These are phyloP conservation scores for Sicyos edulis DNA, from an alignment of 306 rosid species.

Conservation along the genomic window DNA sequence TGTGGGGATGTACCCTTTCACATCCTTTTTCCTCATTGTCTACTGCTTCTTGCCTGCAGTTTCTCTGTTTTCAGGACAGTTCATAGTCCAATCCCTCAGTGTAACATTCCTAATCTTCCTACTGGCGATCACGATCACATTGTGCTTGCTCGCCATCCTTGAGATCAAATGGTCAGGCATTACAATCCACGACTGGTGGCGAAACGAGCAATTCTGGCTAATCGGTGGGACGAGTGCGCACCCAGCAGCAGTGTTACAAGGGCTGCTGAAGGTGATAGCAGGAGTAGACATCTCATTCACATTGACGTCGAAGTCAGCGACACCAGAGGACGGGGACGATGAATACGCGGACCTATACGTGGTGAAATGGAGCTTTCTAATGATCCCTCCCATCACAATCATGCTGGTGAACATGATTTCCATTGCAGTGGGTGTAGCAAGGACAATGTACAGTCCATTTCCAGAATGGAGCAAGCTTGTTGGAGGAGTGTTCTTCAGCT, in stretches of 20 bases:
- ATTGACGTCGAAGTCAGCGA: conserved; percentile 60
- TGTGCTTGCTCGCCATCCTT: conserved; percentile 66
- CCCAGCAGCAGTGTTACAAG: conserved; percentile 78
- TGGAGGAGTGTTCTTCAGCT: conserved; percentile 84
- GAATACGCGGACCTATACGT: conserved; percentile 70
- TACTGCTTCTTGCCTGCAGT: conserved; percentile 77
- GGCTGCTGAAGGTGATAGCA: conserved; percentile 70
- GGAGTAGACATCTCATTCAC: conserved; percentile 88
- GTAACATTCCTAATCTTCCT: conserved; percentile 58
- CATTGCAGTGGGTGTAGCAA: conserved; percentile 68
- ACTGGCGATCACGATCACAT: conserved; percentile 59
- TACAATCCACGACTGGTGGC: conserved; percentile 81
- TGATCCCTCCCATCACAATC: conserved; percentile 80
- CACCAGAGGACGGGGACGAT: conserved; percentile 73
- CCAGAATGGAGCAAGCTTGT: conserved; percentile 79
- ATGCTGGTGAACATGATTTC: conserved; percentile 80
- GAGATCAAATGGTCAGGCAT: conserved; percentile 88
- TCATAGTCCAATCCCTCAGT: conserved; percentile 61
- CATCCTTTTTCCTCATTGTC: conserved; percentile 64
- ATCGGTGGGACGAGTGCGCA: conserved; percentile 90
- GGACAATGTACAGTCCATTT: conserved; percentile 63
- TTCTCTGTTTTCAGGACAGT: conserved; percentile 73
- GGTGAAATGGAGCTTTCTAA: conserved; percentile 79
- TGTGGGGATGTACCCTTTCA: conserved; percentile 87
- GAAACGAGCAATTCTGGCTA: conserved; percentile 84